phyloP scores from a whole-genome alignment of 768 basidiomycete genomes.

The Leccinum variicolor region DNA sequence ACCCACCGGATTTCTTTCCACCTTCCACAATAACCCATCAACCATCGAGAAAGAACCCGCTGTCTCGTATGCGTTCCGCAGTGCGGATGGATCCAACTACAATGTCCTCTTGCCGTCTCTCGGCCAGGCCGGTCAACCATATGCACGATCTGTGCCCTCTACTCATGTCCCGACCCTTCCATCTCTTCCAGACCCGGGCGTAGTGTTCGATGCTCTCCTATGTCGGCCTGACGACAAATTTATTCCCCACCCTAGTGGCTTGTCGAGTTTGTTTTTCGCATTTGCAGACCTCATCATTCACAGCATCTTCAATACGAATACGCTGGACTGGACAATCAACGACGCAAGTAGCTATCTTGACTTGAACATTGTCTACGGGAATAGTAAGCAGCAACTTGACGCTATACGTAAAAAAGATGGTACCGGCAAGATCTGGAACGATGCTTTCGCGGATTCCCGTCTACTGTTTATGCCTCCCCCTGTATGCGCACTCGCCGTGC shows the following conservation, averaged over 20 bases:
- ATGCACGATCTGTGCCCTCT: slow-evolving; percentile 64
- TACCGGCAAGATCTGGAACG: slow-evolving; percentile 61
- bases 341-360: slow-evolving; percentile 73
- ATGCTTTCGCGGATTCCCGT: slow-evolving; percentile 66
- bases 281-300: slow-evolving; percentile 79
- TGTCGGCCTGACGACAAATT: slow-evolving; percentile 37
- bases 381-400: slow-evolving; percentile 43
- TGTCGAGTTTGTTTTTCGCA: slow-evolving; percentile 73
- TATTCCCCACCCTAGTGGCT: slow-evolving; percentile 58
- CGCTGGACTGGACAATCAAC: slow-evolving; percentile 51
- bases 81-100: slow-evolving; percentile 60
- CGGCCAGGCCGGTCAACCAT: slow-evolving; percentile 60
- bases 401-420: slow-evolving; percentile 61
- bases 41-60: slow-evolving; percentile 2
- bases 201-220: slow-evolving; percentile 72
- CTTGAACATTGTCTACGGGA: slow-evolving; percentile 71
- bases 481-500: slow-evolving; percentile 60
- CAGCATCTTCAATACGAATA: slow-evolving; percentile 60
- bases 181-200: slow-evolving; percentile 58
- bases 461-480: slow-evolving; percentile 72
- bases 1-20: slow-evolving; percentile 49
- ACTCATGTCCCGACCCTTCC: slow-evolving; percentile 38
- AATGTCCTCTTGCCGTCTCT: slow-evolving; percentile 51
- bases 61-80: slow-evolving; percentile 51
- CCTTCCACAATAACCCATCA: slow-evolving; percentile 6